Base-by-base conservation (phyloP, 139 green algal species). In the Marvania coccoides region DNA sequence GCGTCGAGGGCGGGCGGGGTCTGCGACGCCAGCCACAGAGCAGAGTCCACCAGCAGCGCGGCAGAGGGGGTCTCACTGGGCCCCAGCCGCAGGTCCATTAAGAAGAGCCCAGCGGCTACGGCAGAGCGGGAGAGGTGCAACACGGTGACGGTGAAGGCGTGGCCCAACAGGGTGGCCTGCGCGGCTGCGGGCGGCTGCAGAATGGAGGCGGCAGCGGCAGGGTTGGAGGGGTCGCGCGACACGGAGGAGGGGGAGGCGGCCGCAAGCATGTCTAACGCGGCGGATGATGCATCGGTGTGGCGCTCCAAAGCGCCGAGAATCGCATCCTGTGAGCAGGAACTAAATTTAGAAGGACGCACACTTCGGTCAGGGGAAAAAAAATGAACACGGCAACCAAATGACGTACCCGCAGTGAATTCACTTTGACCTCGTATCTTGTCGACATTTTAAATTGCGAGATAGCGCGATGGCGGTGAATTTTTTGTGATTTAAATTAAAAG, bases 31-130 rank as follows among this genome's bases (percentile, higher is more conserved):
- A 77, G 28, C 59, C 54, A 67, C 24, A 77, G 35, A 19, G 60
- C 55, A 0, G 70, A 42, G 26, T 77, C 70, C 14, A 77, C 19
- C 39, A 83, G 53, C 56, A 72, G 31, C 47, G 46, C 46, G 63
- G 31, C 45, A 64, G 19, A 53, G 23, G 9, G 23, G 39, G 23
- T 24, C 39, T 65, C 58, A 26, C 31, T 63, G 14, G 34, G 37
- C 42, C 47, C 34, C 10, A 57, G 30, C 24, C 38, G 7, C 4
- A 67, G 12, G 19, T 74, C 58, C 40, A 74, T 48, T 4, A 74
- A 48, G 33, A 33, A 39, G 23, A 23, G 33, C 12, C 24, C 24
- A 14, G 28, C 10, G 30, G 47, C 26, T 26, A 26, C 15, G 28
- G 58, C 40, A 63, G 26, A 42, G 36, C 33, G 3, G 39, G 57